Percentiles rank a stretch among this genome's conserved stretches.
Conservation (phyloP, 148 eudicot species). For the Silene latifolia region DNA sequence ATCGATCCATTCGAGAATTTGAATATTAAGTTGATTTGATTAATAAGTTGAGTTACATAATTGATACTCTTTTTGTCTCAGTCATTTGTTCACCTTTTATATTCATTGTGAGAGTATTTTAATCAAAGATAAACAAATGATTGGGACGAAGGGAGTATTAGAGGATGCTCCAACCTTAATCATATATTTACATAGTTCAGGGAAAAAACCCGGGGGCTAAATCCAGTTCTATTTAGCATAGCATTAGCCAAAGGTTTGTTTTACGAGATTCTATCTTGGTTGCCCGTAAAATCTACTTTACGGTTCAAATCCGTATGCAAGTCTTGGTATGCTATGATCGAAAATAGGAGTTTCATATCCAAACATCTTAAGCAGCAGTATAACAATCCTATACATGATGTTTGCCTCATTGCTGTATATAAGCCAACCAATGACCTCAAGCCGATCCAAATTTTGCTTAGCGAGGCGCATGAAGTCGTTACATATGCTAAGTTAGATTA, state of each 20-base stretch:
- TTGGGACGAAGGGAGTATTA: too few species aligned
- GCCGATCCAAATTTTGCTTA: not conserved
- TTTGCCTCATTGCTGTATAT: not conserved
- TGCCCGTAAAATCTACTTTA: not conserved
- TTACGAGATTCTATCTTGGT: conserved; percentile 7
- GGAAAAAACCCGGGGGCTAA: too few species aligned
- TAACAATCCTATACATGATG: not conserved
- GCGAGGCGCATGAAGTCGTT: not conserved
- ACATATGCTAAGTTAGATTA: not conserved
- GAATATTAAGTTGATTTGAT: too few species aligned
- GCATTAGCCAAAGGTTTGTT: not conserved
- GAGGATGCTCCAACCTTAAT: too few species aligned
- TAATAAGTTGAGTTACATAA: too few species aligned
- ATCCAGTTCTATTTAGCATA: too few species aligned
- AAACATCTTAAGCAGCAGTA: not conserved
- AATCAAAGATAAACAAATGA: too few species aligned
- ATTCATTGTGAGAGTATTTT: too few species aligned
- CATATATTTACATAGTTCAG: too few species aligned
- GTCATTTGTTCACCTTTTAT: too few species aligned
- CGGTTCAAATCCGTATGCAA: not conserved
- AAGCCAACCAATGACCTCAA: not conserved
- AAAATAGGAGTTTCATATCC: not conserved
- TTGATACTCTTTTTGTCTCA: too few species aligned
- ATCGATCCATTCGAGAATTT: too few species aligned
- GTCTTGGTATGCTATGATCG: not conserved